These are phyloP conservation scores for Saccharomyces pastorianus DNA, from an alignment of 1,139 yeast genomes.

Conservation along the genomic window DNA sequence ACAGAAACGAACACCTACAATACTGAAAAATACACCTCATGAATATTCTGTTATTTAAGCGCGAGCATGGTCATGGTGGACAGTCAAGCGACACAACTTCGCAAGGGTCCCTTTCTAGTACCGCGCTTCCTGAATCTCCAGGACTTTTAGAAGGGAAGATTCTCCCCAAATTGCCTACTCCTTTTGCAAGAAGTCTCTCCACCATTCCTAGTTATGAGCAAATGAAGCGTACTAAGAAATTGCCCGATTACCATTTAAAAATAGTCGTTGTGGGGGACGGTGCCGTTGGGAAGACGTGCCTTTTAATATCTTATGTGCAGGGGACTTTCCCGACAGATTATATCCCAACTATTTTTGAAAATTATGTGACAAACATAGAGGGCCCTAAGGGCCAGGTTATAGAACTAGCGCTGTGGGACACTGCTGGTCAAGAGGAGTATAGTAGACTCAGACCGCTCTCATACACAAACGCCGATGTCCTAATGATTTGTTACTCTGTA, in stretches of 20 bases:
- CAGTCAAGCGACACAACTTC: not conserved
- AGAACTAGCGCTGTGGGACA: slow-evolving; percentile 82
- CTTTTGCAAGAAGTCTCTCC: slow-evolving; percentile 22
- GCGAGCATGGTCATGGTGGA: not conserved
- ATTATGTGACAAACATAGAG: slow-evolving; percentile 59
- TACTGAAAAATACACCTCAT: not conserved
- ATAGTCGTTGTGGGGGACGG: slow-evolving; percentile 90
- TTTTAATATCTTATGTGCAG: slow-evolving; percentile 72
- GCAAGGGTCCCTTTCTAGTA: not conserved
- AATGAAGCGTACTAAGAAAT: slow-evolving; percentile 12
- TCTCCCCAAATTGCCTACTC: slow-evolving; percentile 11
- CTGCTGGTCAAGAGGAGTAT: slow-evolving; percentile 92
- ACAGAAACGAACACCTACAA: too few relatives aligned
- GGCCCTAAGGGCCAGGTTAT: slow-evolving; percentile 44
- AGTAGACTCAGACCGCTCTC: slow-evolving; percentile 76
- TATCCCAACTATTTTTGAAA: slow-evolving; percentile 85
- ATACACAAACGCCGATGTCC: slow-evolving; percentile 72
- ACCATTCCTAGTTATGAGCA: slow-evolving; percentile 23
- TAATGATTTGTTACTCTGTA: slow-evolving; percentile 69
- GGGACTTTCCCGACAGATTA: slow-evolving; percentile 67
- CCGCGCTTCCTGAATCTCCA: not conserved
- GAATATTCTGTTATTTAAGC: not conserved
- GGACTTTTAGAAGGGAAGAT: slow-evolving; percentile 1
- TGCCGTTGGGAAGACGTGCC: slow-evolving; percentile 87
- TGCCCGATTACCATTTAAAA: slow-evolving; percentile 35